Evolutionary conservation across 768 basidiomycete species (phyloP).

Genomic region (Hygrophorus pudorinus): DNA sequence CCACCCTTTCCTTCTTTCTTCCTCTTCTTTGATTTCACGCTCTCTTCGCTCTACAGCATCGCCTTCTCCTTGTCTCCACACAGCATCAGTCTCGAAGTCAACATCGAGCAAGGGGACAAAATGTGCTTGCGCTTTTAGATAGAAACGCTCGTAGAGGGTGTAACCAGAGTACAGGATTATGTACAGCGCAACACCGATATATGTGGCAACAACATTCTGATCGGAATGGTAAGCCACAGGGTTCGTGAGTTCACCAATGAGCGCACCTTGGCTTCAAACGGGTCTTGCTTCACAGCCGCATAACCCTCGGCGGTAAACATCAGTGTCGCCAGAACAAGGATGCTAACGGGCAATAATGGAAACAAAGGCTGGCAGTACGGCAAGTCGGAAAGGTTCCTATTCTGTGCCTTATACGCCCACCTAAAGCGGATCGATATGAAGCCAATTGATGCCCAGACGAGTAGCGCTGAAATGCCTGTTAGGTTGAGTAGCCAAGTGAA

Average conservation of each 20-base stretch:
- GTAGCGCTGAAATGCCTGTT: slow-evolving; percentile 55
- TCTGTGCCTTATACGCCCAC: slow-evolving; percentile 45
- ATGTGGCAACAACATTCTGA: slow-evolving; percentile 47
- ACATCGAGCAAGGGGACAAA: slow-evolving; percentile 33
- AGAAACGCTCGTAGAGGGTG: slow-evolving; percentile 26
- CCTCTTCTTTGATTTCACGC: slow-evolving; percentile 13
- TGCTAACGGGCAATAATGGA: slow-evolving; percentile 39
- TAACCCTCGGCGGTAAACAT: slow-evolving; percentile 53
- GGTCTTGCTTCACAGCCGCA: slow-evolving; percentile 32
- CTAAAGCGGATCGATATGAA: slow-evolving; percentile 53
- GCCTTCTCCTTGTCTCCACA: slow-evolving; percentile 40
- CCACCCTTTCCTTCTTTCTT: slow-evolving; percentile 4
- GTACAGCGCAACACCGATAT: slow-evolving; percentile 41
- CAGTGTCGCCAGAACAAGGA: slow-evolving; percentile 36
- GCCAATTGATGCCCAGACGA: slow-evolving; percentile 57
- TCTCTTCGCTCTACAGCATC: slow-evolving; percentile 18
- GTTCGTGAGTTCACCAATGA: not conserved
- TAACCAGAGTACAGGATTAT: slow-evolving; percentile 36
- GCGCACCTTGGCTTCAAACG: slow-evolving; percentile 33
- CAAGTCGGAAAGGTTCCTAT: slow-evolving; percentile 39
- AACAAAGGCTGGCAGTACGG: slow-evolving; percentile 50
- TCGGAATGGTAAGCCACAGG: not conserved
- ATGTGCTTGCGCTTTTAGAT: slow-evolving; percentile 20
- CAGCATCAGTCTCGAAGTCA: slow-evolving; percentile 45
- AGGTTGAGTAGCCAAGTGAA: slow-evolving; percentile 55